Evolutionary conservation across 2,329 filamentous ascomycete species (phyloP).

Genomic region (Penicillium verrucosum): DNA sequence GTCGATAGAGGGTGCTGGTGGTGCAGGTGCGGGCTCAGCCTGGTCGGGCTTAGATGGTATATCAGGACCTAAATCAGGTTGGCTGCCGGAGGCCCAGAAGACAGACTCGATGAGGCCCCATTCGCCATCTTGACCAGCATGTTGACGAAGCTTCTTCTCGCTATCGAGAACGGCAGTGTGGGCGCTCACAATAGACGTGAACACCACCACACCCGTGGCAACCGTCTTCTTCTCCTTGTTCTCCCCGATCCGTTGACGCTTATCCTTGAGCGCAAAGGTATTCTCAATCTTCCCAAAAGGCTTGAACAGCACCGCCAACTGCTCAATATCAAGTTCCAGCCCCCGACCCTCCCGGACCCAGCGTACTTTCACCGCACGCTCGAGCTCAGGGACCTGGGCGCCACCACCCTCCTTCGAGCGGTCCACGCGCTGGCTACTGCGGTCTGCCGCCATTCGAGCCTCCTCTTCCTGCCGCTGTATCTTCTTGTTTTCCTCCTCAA

Average conservation of each 20-base stretch:
- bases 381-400: slow-evolving; percentile 50
- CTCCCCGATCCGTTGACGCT: slow-evolving; percentile 50
- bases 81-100: slow-evolving; percentile 53
- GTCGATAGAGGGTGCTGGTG: not conserved
- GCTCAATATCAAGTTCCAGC: slow-evolving; percentile 47
- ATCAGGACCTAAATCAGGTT: slow-evolving; percentile 46
- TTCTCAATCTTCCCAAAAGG: slow-evolving; percentile 58
- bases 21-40: slow-evolving; percentile 12
- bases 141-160: slow-evolving; percentile 34
- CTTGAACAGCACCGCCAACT: slow-evolving; percentile 48
- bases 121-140: slow-evolving; percentile 32
- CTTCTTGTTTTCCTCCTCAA: slow-evolving; percentile 39
- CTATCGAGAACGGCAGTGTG: slow-evolving; percentile 55
- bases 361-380: slow-evolving; percentile 57
- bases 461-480: slow-evolving; percentile 44
- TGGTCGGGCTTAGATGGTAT: slow-evolving; percentile 19
- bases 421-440: slow-evolving; percentile 32
- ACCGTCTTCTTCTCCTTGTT: slow-evolving; percentile 51
- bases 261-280: slow-evolving; percentile 55
- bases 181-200: slow-evolving; percentile 56
- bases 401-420: slow-evolving; percentile 39
- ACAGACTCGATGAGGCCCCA: slow-evolving; percentile 54
- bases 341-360: slow-evolving; percentile 51
- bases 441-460: slow-evolving; percentile 38
- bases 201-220: slow-evolving; percentile 56